These are phyloP conservation scores for Tuber aestivum DNA, from an alignment of 495 filamentous ascomycete genomes.

Conservation along the genomic window DNA sequence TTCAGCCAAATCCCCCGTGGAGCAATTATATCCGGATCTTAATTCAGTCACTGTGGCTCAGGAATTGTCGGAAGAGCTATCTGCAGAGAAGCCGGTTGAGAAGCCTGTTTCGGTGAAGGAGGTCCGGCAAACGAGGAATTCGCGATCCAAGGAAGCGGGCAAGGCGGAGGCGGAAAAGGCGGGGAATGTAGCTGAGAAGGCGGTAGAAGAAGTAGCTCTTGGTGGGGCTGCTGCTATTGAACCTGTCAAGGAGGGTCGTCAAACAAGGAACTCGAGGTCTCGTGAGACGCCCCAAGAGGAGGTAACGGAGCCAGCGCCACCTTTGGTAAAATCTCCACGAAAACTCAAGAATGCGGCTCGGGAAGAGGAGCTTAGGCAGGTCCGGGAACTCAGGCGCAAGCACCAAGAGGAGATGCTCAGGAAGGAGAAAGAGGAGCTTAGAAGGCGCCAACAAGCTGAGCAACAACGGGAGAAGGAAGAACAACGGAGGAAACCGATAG, in stretches of 20 bases:
- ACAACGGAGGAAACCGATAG: conserved; percentile 11
- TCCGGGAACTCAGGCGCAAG: conserved; percentile 29
- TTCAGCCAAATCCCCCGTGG: conserved; percentile 16
- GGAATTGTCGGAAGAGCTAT: conserved; percentile 58
- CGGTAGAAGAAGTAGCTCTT: conserved; percentile 35
- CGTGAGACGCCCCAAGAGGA: conserved; percentile 20
- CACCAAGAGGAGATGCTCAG: conserved; percentile 31
- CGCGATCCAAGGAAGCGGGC: conserved; percentile 23
- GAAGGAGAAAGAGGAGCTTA: conserved; percentile 36
- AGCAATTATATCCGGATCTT: conserved; percentile 37
- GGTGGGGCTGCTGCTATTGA: background rate
- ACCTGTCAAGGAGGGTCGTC: conserved; percentile 10
- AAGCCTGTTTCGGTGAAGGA: conserved; percentile 9
- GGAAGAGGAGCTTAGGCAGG: conserved; percentile 28
- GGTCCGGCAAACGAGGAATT: conserved; percentile 20
- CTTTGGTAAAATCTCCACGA: conserved; percentile 2
- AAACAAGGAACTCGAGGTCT: conserved; percentile 28
- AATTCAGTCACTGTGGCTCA: conserved; percentile 33
- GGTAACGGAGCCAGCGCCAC: conserved; percentile 8
- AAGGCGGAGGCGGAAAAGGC: conserved; percentile 16
- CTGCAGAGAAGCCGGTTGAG: conserved; percentile 33
- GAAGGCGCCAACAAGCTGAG: conserved; percentile 37
- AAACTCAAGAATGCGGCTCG: conserved; percentile 3
- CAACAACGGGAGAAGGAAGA: conserved; percentile 31
- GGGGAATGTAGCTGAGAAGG: conserved; percentile 49